Evolutionary conservation across 1,284 basidiomycete genomes (phyloP).

Genomic region (Paramarasmius palmivorus): DNA sequence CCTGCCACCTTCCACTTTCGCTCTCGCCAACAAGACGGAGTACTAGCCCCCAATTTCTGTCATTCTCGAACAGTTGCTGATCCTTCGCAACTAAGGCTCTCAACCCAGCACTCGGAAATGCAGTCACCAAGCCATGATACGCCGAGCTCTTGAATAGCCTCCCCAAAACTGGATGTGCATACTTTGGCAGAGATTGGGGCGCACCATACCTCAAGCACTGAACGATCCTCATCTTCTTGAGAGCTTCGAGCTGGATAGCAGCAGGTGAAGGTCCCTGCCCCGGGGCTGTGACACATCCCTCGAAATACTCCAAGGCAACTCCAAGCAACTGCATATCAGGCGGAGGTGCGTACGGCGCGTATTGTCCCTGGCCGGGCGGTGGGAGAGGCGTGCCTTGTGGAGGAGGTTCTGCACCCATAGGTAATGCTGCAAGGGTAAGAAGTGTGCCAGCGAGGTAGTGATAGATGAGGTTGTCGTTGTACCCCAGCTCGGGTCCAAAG

Average conservation of each 20-base stretch:
- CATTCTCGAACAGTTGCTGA: conserved; percentile 15
- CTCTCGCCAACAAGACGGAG: conserved; percentile 60
- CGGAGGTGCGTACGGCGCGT: conserved; percentile 31
- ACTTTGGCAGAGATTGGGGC: conserved; percentile 65
- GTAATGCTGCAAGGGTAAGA: conserved; percentile 10
- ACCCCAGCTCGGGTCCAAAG: conserved; percentile 46
- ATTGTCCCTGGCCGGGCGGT: conserved; percentile 25
- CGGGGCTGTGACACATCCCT: conserved; percentile 76
- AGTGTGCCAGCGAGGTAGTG: conserved; percentile 69
- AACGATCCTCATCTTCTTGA: conserved; percentile 78
- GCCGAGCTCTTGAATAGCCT: conserved; percentile 64
- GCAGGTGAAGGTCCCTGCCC: conserved; percentile 42
- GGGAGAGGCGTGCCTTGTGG: neutral
- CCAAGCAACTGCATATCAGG: conserved; percentile 58
- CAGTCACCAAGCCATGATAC: neutral
- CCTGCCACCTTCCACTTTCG: conserved; percentile 71
- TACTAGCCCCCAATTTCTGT: conserved; percentile 61
- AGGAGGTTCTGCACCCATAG: conserved; percentile 40
- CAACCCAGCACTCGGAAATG: conserved; percentile 15
- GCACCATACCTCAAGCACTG: conserved; percentile 42
- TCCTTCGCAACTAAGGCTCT: neutral
- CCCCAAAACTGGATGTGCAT: conserved; percentile 54
- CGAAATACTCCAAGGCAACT: conserved; percentile 69
- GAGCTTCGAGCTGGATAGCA: conserved; percentile 80
- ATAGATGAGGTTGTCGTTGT: conserved; percentile 76